These are phyloP conservation scores for Canna indica DNA, from an alignment of 176 grass and related monocot species.

Conservation along the genomic window DNA sequence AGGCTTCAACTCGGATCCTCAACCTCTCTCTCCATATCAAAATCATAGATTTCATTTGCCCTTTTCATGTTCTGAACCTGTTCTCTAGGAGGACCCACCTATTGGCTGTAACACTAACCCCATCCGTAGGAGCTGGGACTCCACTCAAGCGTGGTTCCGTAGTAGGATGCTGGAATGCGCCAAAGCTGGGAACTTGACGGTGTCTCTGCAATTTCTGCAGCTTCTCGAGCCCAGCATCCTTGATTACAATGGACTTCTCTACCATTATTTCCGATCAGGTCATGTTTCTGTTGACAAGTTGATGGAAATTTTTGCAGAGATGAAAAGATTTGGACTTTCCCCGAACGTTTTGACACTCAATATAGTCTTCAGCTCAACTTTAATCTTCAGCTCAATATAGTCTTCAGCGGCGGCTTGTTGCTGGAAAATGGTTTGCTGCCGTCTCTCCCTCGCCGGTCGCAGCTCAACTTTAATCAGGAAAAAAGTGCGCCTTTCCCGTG, in stretches of 20 bases:
- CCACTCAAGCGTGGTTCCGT: too few relatives aligned
- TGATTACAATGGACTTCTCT: background rate
- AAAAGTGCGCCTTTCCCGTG: background rate
- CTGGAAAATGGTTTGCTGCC: too few relatives aligned
- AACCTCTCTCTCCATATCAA: background rate
- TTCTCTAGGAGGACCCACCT: background rate
- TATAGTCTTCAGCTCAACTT: too few relatives aligned
- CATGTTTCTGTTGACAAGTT: background rate
- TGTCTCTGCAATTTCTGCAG: background rate
- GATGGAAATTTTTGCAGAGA: background rate
- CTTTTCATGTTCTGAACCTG: background rate
- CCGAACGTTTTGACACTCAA: conserved; percentile 24
- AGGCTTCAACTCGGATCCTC: background rate
- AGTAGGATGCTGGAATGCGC: too few relatives aligned
- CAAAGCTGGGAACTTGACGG: too few relatives aligned
- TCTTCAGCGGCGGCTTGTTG: too few relatives aligned
- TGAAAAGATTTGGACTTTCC: conserved; percentile 16
- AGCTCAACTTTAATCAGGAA: background rate
- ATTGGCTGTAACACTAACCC: background rate
- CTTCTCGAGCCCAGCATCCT: background rate
- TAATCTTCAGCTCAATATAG: too few relatives aligned
- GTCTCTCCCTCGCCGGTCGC: too few relatives aligned
- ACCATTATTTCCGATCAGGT: background rate
- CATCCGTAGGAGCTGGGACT: too few relatives aligned
- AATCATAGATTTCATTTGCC: background rate